Base-by-base conservation (phyloP, 306 rosid species). In the Cucumis hystrix region DNA sequence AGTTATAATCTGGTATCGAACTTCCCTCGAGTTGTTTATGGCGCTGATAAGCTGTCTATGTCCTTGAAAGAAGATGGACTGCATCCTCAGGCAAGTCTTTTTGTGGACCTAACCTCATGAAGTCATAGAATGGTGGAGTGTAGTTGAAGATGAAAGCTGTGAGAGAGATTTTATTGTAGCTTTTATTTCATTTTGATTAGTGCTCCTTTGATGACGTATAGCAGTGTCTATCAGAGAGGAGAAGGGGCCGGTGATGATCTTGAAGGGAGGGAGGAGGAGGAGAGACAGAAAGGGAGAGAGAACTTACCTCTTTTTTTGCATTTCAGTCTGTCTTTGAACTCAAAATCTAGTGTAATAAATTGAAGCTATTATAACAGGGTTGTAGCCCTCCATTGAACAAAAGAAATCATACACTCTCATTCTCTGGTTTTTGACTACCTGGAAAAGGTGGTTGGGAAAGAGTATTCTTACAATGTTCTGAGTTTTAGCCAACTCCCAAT, bases 1-100 rank as follows among this genome's bases (percentile, higher is more conserved):
- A 79, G 70, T 83, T 96, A 87, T 85, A 87, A 89, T 79, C 89
- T 96, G 10, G 98, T 96, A 55, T 92, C 99, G 7, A 96, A 88
- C 85, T 96, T 96, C 76, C 99, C 99, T 62, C 90, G 99, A 41
- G 87, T 87, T 40, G 84, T 87, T 75, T 96, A 89, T 64, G 98
- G 93, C 23, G 78, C 85, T 21, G 97, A 92, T 60, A 96, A 89
- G 80, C 78, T 85, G 52, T 57, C 84, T 2, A 51, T 82, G 76
- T 83, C 97, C 80, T 84, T 96, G 92, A 88, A 89, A 84, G 99
- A 96, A 82, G 96, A 96, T 14, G 97, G 98, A 69, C 87, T 96
- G 84, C 98, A 96, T 85, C 99, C 99, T 81, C 91, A 87, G 79
- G 91, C 89, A 45, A 82, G 91, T 77, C 89, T 87, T 71, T 87